These are phyloP conservation scores for Mimosa bimucronata DNA, from an alignment of 306 rosid genomes.

Conservation along the genomic window DNA sequence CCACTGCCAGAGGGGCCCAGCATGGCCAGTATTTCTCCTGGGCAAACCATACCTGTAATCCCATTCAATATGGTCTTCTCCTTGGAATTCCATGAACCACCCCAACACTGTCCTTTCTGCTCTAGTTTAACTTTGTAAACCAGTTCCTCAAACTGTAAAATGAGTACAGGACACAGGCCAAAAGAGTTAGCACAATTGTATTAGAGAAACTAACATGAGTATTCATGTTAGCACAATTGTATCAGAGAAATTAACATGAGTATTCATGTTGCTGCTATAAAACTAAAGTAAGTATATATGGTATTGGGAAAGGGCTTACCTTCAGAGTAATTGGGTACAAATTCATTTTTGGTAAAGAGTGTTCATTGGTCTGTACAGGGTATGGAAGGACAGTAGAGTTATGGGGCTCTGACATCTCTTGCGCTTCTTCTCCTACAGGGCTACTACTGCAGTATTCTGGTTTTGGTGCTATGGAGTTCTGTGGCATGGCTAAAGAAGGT, in stretches of 20 bases:
- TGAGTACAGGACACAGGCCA: conserved; percentile 15
- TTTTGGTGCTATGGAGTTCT: conserved; percentile 60
- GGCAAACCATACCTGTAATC: conserved; percentile 78
- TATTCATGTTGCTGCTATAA: conserved; percentile 11
- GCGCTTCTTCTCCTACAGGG: conserved; percentile 38
- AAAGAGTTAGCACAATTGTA: conserved; percentile 25
- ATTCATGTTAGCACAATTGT: conserved; percentile 23
- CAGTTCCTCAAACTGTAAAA: conserved; percentile 85
- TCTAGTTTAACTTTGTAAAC: conserved; percentile 84
- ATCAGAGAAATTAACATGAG: conserved; percentile 5
- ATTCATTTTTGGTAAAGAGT: conserved; percentile 58
- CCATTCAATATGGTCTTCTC: conserved; percentile 83
- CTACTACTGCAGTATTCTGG: conserved; percentile 44
- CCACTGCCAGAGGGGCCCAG: conserved; percentile 98
- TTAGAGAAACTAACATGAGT: conserved; percentile 11
- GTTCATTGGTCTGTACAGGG: conserved; percentile 53
- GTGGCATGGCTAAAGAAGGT: conserved; percentile 51
- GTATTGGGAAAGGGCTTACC: conserved; percentile 48
- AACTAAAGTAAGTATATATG: conserved; percentile 33
- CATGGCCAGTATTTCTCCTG: conserved; percentile 97
- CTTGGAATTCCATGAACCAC: conserved; percentile 50
- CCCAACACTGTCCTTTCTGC: conserved; percentile 53
- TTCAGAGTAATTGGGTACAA: conserved; percentile 78
- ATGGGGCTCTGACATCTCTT: conserved; percentile 54
- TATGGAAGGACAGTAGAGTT: conserved; percentile 53